A percentile compares a stretch with the other conserved stretches of the same genome.
Conservation (phyloP, 352 stramenopile species). For the Globisporangium nunn region DNA sequence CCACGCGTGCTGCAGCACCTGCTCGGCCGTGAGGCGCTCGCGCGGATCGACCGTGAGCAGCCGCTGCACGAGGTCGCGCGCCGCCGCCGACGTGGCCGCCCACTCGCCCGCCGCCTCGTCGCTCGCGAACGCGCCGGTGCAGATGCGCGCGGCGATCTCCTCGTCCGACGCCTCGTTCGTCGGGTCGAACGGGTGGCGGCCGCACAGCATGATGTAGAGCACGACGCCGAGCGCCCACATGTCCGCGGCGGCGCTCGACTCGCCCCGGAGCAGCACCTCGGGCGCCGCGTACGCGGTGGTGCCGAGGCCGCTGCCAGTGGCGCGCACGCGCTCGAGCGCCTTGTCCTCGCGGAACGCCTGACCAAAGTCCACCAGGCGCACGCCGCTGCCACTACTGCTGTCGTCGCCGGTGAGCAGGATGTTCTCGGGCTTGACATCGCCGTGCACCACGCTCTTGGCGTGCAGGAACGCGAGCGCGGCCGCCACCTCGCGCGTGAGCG, state of each 20-base stretch:
- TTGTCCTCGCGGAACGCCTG: constrained; percentile 80
- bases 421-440: constrained; percentile 83
- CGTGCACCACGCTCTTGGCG: constrained; percentile 75
- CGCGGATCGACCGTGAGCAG: constrained; percentile 69
- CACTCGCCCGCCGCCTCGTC: constrained; percentile 78
- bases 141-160: too few species aligned
- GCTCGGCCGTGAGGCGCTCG: constrained; percentile 61
- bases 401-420: constrained; percentile 69
- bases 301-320: too few species aligned
- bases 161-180: constrained; percentile 82
- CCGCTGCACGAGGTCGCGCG: constrained; percentile 77
- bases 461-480: constrained; percentile 70
- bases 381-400: constrained; percentile 58
- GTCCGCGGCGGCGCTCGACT: constrained; percentile 78
- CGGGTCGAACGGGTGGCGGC: constrained; percentile 75
- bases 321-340: constrained; percentile 51
- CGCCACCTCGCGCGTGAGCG: constrained; percentile 71
- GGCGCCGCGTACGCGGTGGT: constrained; percentile 85
- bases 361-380: constrained; percentile 81
- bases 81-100: constrained; percentile 80
- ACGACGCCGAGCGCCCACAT: constrained; percentile 83
- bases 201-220: constrained; percentile 86
- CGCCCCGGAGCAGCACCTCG: constrained; percentile 83
- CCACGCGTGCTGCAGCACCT: constrained; percentile 77
- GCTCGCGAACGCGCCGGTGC: too few species aligned